Evolutionary conservation across 139 green algal genomes (phyloP).

Genomic region (Chlamydomonas sphaeroides): DNA sequence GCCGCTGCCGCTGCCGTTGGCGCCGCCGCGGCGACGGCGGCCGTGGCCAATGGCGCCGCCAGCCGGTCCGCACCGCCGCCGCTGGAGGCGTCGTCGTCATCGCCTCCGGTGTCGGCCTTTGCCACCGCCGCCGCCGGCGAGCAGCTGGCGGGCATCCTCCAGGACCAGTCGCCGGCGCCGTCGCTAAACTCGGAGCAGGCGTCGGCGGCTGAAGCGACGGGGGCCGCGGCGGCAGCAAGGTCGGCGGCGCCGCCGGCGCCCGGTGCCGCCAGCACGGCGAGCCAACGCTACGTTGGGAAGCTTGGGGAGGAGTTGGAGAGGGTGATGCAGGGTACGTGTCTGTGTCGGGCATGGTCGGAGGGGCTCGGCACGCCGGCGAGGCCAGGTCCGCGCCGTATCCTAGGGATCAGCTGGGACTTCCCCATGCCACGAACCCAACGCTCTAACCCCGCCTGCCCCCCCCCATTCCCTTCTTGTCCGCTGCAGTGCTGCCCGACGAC

Average conservation of each 20-base stretch:
- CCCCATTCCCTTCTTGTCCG: too few relatives aligned
- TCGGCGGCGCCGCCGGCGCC: too few relatives aligned
- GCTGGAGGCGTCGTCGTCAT: too few relatives aligned
- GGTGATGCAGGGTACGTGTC: conserved; percentile 50
- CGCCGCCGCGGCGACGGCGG: too few relatives aligned
- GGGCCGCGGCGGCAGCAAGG: background rate
- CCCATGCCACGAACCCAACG: background rate
- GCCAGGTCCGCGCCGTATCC: too few relatives aligned
- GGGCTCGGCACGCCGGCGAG: too few relatives aligned
- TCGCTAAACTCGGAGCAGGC: conserved; percentile 9
- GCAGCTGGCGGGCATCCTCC: conserved; percentile 4
- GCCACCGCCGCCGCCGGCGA: background rate
- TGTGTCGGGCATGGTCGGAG: too few relatives aligned
- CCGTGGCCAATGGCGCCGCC: too few relatives aligned
- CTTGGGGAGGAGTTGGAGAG: conserved; percentile 54
- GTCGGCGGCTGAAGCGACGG: too few relatives aligned
- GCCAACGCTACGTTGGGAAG: conserved; percentile 39
- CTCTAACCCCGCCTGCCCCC: background rate
- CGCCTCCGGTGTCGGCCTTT: background rate
- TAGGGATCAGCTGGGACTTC: too few relatives aligned
- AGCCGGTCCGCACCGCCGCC: too few relatives aligned
- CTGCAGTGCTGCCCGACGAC: conserved; percentile 62
- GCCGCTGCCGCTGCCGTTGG: too few relatives aligned
- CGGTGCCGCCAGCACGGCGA: background rate
- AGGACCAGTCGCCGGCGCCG: background rate